Base-by-base conservation (phyloP, 2,329 filamentous ascomycete species). In the Cladosporium velox region DNA sequence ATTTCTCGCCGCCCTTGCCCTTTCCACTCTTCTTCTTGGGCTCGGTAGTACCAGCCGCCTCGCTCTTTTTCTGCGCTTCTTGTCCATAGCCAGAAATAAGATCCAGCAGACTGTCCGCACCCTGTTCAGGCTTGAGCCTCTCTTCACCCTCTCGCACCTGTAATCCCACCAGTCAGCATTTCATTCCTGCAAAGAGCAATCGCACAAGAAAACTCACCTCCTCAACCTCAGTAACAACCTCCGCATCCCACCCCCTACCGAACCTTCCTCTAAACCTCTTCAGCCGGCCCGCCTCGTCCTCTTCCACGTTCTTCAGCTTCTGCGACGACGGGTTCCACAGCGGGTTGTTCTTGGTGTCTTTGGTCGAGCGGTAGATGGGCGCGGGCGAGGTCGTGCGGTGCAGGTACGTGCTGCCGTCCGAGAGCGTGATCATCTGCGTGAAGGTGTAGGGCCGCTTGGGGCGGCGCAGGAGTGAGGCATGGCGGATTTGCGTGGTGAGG, bases 391-490 rank as follows among this genome's bases (percentile, higher is more conserved):
- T 92, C 28, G 91, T 93, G 76, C 91, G 91, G 75, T 89, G 85
- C 59, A 90, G 88, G 80, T 88, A 98, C 67, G 93, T 91, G 74
- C 88, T 91, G 72, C 95, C 95, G 83, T 99, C 95, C 49, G 90
- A 92, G 70, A 98, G 90, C 64, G 93, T 93, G 71, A 99, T 85
- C 67, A 99, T 87, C 81, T 99, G 95, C n/a, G 94, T 97, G 84
- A 97, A 98, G 72, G 90, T 92, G 85, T 97, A 98, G 51, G 95
- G 94, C 6, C 93, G 88, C 75, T 93, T 91, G n/a, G 93, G 93
- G 18, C 95, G 92, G 68, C 86, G 86, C 76, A 98, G 87, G 69
- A 97, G 90, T 28, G 91, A 93, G 62, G 95, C 95, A 77, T 92
- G 88, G 67, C 93, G 90, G 76, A 88, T 84, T 81, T 93, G 90